Conservation (phyloP, 2,329 filamentous ascomycete species). For the Fusarium haematococcum region DNA sequence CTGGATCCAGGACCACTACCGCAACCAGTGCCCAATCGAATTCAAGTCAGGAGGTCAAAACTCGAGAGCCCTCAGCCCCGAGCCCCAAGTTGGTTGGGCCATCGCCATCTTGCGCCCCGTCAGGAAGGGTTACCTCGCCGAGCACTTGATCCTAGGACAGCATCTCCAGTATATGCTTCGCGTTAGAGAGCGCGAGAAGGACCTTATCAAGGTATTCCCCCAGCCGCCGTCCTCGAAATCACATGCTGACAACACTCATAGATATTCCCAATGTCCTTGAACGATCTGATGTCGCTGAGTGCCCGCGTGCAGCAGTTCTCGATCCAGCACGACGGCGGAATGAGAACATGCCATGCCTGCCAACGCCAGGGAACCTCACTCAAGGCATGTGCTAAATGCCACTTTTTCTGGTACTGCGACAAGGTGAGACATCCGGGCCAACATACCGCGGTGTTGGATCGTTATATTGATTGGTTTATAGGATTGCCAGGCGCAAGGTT, state of each 20-base stretch:
- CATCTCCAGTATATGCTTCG: not conserved
- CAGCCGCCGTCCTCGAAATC: not conserved
- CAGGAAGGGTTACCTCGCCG: no score
- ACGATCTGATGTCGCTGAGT: not conserved
- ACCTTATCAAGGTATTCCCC: not conserved
- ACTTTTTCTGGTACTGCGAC: slow-evolving; percentile 6
- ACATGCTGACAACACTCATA: not conserved
- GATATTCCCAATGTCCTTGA: not conserved
- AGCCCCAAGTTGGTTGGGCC: not conserved
- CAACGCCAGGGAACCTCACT: not conserved
- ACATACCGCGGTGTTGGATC: no score
- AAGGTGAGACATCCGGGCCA: not conserved
- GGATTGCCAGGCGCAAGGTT: not conserved
- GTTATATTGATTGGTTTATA: not conserved
- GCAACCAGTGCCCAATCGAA: no score
- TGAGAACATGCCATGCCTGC: not conserved
- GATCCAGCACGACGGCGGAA: not conserved
- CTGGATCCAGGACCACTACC: no score
- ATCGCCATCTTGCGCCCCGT: not conserved
- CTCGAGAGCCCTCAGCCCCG: not conserved
- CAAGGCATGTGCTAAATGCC: not conserved
- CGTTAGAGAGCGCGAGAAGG: not conserved
- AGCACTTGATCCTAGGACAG: no score
- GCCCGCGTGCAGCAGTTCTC: not conserved
- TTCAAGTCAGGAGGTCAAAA: not conserved